A percentile compares a stretch with the other conserved stretches of the same genome.
Conservation (phyloP, 768 basidiomycete species). For the Daedaleopsis sinensis region DNA sequence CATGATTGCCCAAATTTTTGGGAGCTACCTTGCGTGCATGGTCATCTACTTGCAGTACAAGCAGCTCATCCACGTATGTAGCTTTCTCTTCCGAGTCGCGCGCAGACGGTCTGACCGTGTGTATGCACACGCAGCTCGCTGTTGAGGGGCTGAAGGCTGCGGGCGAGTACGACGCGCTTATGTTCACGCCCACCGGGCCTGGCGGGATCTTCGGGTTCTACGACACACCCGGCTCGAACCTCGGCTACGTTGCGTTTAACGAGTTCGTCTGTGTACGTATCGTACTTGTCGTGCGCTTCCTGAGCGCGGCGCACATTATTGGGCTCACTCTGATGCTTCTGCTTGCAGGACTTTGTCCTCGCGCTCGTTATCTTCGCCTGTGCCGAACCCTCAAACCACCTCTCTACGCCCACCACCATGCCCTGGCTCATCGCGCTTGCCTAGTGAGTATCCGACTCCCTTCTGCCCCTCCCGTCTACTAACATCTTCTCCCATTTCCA, state of each 20-base stretch:
- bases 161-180: slow-evolving; percentile 26
- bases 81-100: background rate
- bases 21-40: slow-evolving; percentile 64
- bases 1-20: slow-evolving; percentile 66
- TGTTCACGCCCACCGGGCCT: slow-evolving; percentile 35
- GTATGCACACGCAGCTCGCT: slow-evolving; percentile 35
- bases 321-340: background rate
- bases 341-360: slow-evolving; percentile 43
- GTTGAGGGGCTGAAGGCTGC: slow-evolving; percentile 25
- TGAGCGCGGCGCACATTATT: background rate
- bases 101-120: slow-evolving; percentile 35
- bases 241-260: slow-evolving; percentile 52
- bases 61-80: slow-evolving; percentile 46
- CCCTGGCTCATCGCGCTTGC: slow-evolving; percentile 58
- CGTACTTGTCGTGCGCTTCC: background rate
- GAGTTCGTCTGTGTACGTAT: slow-evolving; percentile 56
- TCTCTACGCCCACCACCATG: slow-evolving; percentile 53
- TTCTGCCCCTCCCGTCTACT: background rate
- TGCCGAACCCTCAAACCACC: slow-evolving; percentile 60
- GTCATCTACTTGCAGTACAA: slow-evolving; percentile 67
- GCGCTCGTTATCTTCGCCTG: slow-evolving; percentile 54
- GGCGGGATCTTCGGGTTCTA: slow-evolving; percentile 58
- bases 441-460: slow-evolving; percentile 47
- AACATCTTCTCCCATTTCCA: background rate
- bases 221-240: slow-evolving; percentile 43